Base-by-base conservation (phyloP, 345 rosid genomes). In the Sisymbrium irio region DNA sequence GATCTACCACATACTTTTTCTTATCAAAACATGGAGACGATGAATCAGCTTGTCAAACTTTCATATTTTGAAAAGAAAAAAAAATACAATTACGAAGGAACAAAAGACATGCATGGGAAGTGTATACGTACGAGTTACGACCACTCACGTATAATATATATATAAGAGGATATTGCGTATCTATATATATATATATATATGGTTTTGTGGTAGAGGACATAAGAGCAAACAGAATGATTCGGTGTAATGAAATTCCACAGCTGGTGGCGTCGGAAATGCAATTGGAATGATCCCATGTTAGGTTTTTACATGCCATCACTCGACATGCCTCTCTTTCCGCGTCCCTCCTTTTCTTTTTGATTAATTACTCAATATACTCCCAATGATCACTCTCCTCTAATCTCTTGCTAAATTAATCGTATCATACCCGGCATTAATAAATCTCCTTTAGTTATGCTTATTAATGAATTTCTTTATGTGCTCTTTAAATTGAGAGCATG, bases 261-360 rank as follows among this genome's bases (percentile, higher is more conserved):
- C 55, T 57, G 54, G 71, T 62, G 71, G 71, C 75, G 59, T 76
- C 45, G 66, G 67, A 63, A 63, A 76, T 56, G 75, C 75, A 46
- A 63, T 11, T 19, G 66, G 76, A 77, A 70, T 76, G 79, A 76
- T 76, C 75, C 71, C 76, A 76, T 69, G 75, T 76, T 69, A 69
- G 71, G 75, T 76, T 62, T 55, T 37, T 62, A 47, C 79, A 62
- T 76, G 79, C 64, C 69, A 76, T 76, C 75, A 76, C 75, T 69
- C 75, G 75, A 76, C 79, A 67, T 67, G 78, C 78, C 73, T 58
- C 54, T 67, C 46, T 58, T 47, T 74, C 54, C 78, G 73, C 69
- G 67, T 68, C 20, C 30, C 15, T 7, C 13, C 11, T 57, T 46
- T 17, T 4, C 10, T 37, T 30, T 18, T 59, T 49, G 11, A 35